Percentiles rank a stretch among this genome's conserved stretches.
Conservation (phyloP, 1,284 basidiomycete genomes). For the Hemileia vastatrix region DNA sequence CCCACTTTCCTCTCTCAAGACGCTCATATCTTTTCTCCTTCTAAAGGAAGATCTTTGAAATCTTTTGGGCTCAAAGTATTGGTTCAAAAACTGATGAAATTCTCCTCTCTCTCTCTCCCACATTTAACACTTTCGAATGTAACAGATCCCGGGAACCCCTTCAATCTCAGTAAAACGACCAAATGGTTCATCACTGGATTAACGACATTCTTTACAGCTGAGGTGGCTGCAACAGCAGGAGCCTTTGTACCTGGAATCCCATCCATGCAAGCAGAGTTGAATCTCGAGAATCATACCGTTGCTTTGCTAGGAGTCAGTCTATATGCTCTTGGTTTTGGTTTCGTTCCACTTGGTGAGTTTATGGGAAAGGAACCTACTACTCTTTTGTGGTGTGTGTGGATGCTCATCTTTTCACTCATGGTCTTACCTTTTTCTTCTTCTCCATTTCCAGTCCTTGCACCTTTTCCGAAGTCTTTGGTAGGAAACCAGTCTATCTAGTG, state of each 20-base stretch:
- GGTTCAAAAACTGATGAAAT: no score
- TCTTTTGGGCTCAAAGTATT: no score
- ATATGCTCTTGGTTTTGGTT: constrained; percentile 55
- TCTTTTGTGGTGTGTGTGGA: constrained; percentile 60
- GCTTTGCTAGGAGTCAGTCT: no score
- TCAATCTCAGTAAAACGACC: constrained; percentile 50
- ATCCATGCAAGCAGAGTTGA: constrained; percentile 60
- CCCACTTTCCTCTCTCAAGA: no score
- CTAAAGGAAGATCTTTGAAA: no score
- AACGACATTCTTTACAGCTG: constrained; percentile 54
- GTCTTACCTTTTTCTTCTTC: no score
- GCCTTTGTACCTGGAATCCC: constrained; percentile 53
- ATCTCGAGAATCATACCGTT: constrained; percentile 53
- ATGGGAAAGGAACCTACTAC: constrained; percentile 68
- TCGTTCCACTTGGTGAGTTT: constrained; percentile 65
- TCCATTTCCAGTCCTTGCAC: constrained; percentile 31
- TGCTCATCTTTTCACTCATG: constrained; percentile 57
- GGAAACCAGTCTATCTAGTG: constrained; percentile 35
- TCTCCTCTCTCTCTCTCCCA: no score
- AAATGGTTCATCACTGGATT: constrained; percentile 57
- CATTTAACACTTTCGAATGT: no score
- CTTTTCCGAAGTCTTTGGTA: constrained; percentile 33
- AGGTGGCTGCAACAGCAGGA: constrained; percentile 41
- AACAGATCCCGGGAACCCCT: constrained; percentile 52
- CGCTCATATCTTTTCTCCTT: no score